phyloP scores from a whole-genome alignment of 2,329 filamentous ascomycete genomes.

The Periconia macrospinosa region DNA sequence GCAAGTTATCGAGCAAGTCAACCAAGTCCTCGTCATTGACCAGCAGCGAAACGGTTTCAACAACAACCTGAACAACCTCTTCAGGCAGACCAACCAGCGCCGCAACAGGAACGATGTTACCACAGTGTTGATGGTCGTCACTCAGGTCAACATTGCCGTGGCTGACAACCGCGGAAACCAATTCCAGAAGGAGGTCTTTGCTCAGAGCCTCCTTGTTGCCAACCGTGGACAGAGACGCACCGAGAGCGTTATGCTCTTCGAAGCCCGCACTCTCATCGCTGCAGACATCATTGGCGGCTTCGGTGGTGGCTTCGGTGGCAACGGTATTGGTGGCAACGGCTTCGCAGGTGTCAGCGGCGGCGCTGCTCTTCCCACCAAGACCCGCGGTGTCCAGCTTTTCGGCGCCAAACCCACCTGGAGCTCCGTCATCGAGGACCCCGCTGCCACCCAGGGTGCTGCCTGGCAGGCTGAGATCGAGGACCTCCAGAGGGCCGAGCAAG shows the following conservation, averaged over 20 bases:
- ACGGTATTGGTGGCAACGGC: constrained; percentile 15
- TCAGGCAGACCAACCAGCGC: constrained; percentile 30
- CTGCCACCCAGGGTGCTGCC: constrained; percentile 27
- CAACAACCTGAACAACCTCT: constrained; percentile 34
- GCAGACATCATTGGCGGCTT: constrained; percentile 24
- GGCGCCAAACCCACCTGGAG: constrained; percentile 30
- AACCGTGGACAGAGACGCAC: constrained; percentile 28
- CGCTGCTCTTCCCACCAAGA: constrained; percentile 22
- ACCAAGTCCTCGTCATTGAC: constrained; percentile 32
- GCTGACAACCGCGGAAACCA: constrained; percentile 27
- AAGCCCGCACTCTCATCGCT: constrained; percentile 26
- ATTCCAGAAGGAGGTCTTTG: constrained; percentile 30
- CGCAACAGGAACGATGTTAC: constrained; percentile 19
- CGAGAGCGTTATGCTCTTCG: constrained; percentile 35
- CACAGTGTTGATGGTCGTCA: constrained; percentile 34
- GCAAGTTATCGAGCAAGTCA: constrained; percentile 27
- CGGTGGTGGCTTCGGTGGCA: constrained; percentile 15
- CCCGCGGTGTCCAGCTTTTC: constrained; percentile 29
- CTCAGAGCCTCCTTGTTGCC: constrained; percentile 29
- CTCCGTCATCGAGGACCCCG: constrained; percentile 27
- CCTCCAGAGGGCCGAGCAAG: constrained; percentile 24
- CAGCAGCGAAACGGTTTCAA: constrained; percentile 32
- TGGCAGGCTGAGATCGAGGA: constrained; percentile 32
- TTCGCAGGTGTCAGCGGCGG: constrained; percentile 16
- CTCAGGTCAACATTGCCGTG: constrained; percentile 31